phyloP scores from a whole-genome alignment of 345 rosid genomes.

The Cardamine resedifolia region DNA sequence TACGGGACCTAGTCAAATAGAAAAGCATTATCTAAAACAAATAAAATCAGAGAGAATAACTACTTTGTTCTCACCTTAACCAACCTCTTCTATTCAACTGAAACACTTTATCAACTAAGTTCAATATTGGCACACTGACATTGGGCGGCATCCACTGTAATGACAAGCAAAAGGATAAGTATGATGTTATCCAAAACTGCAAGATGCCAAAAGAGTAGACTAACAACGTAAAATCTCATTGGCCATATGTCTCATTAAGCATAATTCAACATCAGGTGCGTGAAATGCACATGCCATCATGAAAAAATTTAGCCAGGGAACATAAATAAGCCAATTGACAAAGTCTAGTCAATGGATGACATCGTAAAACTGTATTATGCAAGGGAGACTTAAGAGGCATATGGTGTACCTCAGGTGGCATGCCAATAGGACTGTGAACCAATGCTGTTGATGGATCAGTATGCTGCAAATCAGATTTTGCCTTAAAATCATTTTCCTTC shows the following conservation, averaged over 20 bases:
- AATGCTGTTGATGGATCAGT: slow-evolving; percentile 38
- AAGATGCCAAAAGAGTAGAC: slow-evolving; percentile 3
- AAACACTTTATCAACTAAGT: slow-evolving; percentile 95
- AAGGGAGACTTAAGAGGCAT: slow-evolving; percentile 7
- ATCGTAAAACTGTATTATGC: slow-evolving; percentile 1
- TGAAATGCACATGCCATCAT: neutral
- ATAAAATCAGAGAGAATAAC: slow-evolving; percentile 11
- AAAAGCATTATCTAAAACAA: neutral
- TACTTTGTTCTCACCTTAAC: slow-evolving; percentile 64
- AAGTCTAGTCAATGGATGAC: neutral
- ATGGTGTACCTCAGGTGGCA: slow-evolving; percentile 86
- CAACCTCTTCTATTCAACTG: slow-evolving; percentile 98
- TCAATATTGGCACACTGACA: slow-evolving; percentile 87
- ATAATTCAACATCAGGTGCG: slow-evolving; percentile 8
- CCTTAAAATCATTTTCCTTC: slow-evolving; percentile 40
- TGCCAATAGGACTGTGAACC: slow-evolving; percentile 64
- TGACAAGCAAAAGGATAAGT: slow-evolving; percentile 6
- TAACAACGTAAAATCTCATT: neutral
- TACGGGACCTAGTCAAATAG: neutral
- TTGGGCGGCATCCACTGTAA: slow-evolving; percentile 98
- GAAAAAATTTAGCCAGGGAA: neutral
- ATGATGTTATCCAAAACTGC: slow-evolving; percentile 2
- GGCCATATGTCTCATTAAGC: slow-evolving; percentile 1
- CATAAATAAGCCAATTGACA: slow-evolving; percentile 16
- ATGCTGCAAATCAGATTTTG: slow-evolving; percentile 43